Percentiles rank a stretch among this genome's conserved stretches.
Conservation (phyloP, 2,329 filamentous ascomycete genomes). For the Sarocladium brachiariae region DNA sequence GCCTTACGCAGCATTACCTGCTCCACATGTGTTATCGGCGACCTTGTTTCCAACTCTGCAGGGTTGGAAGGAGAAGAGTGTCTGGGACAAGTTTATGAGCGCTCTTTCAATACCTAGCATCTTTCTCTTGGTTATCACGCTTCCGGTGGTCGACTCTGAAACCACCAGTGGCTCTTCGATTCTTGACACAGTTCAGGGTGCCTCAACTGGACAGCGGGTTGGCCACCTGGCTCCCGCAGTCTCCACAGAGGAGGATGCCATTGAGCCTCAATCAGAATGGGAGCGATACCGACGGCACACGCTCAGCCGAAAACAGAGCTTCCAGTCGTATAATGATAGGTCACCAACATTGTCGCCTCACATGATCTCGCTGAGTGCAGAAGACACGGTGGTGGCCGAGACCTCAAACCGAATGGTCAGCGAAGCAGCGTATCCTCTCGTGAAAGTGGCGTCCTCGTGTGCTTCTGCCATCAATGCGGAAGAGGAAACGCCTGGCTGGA, state of each 20-base stretch:
- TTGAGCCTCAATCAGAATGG: constrained; percentile 49
- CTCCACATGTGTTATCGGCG: constrained; percentile 61
- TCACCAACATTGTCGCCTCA: constrained; percentile 12
- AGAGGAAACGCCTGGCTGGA: constrained; percentile 60
- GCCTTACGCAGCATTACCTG: constrained; percentile 68
- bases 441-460: not conserved
- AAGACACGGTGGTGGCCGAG: constrained; percentile 14
- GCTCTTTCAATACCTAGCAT: constrained; percentile 83
- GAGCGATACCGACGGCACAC: constrained; percentile 49
- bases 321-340: constrained; percentile 12
- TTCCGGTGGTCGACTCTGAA: constrained; percentile 80
- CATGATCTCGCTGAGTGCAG: constrained; percentile 16
- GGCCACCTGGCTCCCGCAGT: constrained; percentile 28
- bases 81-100: constrained; percentile 79
- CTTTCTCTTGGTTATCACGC: constrained; percentile 78
- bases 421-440: not conserved
- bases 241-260: constrained; percentile 25
- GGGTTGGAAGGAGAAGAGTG: constrained; percentile 72
- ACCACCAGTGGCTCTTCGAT: constrained; percentile 39
- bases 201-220: constrained; percentile 18
- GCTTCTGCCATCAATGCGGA: constrained; percentile 19
- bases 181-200: constrained; percentile 22
- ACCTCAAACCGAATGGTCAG: constrained; percentile 17
- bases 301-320: constrained; percentile 20
- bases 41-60: constrained; percentile 84